A percentile compares a stretch with the other conserved stretches of the same genome.
phyloP scores from a whole-genome alignment of 768 basidiomycete genomes.

The Xerocomellus dryophilus region DNA sequence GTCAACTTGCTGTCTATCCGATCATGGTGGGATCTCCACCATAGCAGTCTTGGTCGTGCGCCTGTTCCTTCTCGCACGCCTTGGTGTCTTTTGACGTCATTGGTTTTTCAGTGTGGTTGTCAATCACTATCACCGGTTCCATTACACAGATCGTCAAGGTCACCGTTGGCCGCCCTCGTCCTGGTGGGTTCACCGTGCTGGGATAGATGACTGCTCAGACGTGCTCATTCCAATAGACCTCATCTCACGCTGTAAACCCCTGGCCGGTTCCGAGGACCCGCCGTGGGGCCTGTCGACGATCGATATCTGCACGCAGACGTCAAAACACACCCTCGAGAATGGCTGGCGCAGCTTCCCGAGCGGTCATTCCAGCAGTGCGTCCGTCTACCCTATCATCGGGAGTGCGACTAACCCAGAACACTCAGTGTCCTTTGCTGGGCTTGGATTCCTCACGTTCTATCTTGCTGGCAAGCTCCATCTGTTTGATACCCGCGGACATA shows the following conservation, averaged over 20 bases:
- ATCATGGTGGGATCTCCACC: constrained; percentile 88
- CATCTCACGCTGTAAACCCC: constrained; percentile 56
- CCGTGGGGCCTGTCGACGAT: constrained; percentile 66
- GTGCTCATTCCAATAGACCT: constrained; percentile 17
- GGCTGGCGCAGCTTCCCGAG: constrained; percentile 92
- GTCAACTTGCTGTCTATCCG: constrained; percentile 70
- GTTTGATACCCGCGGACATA: constrained; percentile 76
- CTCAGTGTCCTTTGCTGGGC: constrained; percentile 85
- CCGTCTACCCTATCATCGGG: not conserved
- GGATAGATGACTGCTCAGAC: not conserved
- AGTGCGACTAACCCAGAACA: not conserved
- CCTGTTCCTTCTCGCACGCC: not conserved
- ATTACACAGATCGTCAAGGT: constrained; percentile 83
- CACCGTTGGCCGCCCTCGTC: constrained; percentile 85
- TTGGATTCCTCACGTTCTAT: constrained; percentile 87
- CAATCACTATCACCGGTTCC: constrained; percentile 68
- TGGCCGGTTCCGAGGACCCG: constrained; percentile 59
- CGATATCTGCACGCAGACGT: constrained; percentile 74
- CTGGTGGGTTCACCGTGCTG: constrained; percentile 44
- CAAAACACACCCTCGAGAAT: constrained; percentile 56
- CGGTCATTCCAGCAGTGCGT: constrained; percentile 83
- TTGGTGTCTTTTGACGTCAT: not conserved
- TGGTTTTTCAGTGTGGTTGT: constrained; percentile 53
- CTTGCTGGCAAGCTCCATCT: constrained; percentile 87
- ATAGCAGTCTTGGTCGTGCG: constrained; percentile 41